Evolutionary conservation across 2,329 filamentous ascomycete genomes (phyloP).

Genomic region (Colletotrichum graminicola): DNA sequence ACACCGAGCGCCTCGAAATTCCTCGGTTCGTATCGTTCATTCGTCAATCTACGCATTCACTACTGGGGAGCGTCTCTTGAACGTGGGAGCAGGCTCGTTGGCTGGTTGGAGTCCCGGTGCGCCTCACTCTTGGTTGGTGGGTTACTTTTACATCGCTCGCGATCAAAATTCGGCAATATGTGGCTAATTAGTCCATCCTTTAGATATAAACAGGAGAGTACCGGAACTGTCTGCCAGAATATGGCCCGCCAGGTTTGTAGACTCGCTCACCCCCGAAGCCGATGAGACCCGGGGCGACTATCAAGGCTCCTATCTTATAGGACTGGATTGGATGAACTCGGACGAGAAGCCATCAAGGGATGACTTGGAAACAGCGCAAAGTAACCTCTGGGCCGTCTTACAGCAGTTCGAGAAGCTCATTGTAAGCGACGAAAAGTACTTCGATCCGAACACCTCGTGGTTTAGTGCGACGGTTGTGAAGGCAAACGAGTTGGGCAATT

Average conservation of each 20-base stretch:
- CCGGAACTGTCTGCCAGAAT: conserved; percentile 67
- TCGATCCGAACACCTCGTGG: conserved; percentile 63
- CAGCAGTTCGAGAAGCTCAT: conserved; percentile 63
- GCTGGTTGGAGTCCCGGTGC: conserved; percentile 74
- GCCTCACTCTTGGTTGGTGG: conserved; percentile 69
- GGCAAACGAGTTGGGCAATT: conserved; percentile 53
- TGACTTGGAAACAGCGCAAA: conserved; percentile 57
- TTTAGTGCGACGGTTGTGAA: conserved; percentile 58
- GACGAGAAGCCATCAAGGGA: conserved; percentile 51
- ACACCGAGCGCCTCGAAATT: conserved; percentile 59
- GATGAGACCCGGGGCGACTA: conserved; percentile 59
- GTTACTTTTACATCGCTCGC: conserved; percentile 42
- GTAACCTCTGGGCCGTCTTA: conserved; percentile 58
- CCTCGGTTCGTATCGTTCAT: conserved; percentile 63
- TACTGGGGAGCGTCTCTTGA: conserved; percentile 73
- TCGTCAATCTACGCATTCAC: conserved; percentile 71
- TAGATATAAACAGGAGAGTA: conserved; percentile 67
- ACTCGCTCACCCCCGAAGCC: conserved; percentile 44
- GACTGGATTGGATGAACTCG: conserved; percentile 58
- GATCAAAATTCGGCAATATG: not conserved
- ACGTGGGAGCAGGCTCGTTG: conserved; percentile 67
- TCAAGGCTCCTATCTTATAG: conserved; percentile 72
- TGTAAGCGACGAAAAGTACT: conserved; percentile 60
- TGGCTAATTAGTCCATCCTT: not conserved
- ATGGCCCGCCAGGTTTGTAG: conserved; percentile 72